These are phyloP conservation scores for Hanseniaspora guilliermondii DNA, from an alignment of 805 yeast genomes.

Conservation along the genomic window DNA sequence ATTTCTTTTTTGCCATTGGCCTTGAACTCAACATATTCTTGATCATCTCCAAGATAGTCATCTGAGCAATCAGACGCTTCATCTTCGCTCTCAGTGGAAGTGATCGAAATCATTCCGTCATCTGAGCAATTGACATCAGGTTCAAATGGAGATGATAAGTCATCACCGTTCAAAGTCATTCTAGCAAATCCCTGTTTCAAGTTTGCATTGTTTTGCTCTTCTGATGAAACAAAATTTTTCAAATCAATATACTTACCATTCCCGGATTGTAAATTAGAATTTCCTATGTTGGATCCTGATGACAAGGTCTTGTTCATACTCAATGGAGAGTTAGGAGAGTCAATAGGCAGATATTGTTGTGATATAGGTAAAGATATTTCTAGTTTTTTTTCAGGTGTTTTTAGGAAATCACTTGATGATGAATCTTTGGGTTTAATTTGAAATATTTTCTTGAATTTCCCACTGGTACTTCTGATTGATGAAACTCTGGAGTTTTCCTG, in stretches of 20 bases:
- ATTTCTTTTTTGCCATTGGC: neutral
- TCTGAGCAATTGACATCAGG: neutral
- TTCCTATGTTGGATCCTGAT: neutral
- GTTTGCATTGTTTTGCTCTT: neutral
- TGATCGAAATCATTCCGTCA: conserved; percentile 4
- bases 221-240: neutral
- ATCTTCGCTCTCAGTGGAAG: neutral
- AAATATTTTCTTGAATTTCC: conserved; percentile 9
- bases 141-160: neutral
- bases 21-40: neutral
- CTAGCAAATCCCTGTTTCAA: neutral
- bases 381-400: conserved; percentile 1
- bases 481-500: neutral
- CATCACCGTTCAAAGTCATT: neutral
- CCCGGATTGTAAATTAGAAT: neutral
- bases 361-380: conserved; percentile 2
- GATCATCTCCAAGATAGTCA: neutral
- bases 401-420: neutral
- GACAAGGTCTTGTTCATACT: neutral
- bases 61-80: neutral
- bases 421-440: neutral
- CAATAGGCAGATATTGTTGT: neutral
- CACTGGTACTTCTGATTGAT: neutral
- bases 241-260: conserved; percentile 3
- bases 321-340: neutral